Percentiles rank a stretch among this genome's conserved stretches.
Conservation (phyloP, 495 filamentous ascomycete genomes). For the Cenococcum geophilum region DNA sequence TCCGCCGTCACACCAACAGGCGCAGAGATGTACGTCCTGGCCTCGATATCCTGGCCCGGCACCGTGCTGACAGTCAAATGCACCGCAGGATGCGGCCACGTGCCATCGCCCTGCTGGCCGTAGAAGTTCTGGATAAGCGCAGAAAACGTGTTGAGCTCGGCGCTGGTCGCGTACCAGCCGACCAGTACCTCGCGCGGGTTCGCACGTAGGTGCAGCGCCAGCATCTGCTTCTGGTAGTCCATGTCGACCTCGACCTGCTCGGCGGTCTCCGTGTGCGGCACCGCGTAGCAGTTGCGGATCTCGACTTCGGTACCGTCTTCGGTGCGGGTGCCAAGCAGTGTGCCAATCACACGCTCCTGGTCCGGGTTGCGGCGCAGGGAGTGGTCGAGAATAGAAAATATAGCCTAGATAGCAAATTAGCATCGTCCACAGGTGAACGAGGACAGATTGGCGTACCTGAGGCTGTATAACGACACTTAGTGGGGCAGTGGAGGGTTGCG, state of each 20-base stretch:
- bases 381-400: conserved; percentile 97
- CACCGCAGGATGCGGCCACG: conserved; percentile 90
- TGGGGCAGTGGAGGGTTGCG: conserved; percentile 77
- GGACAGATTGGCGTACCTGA: conserved; percentile 57
- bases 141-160: conserved; percentile 93
- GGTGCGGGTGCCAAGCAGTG: conserved; percentile 80
- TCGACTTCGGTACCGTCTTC: conserved; percentile 96
- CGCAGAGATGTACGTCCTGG: conserved; percentile 85
- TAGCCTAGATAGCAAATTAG: conserved; percentile 53
- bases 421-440: not conserved
- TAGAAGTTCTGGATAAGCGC: conserved; percentile 99
- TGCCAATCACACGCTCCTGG: conserved; percentile 92
- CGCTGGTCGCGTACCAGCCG: conserved; percentile 95
- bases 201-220: conserved; percentile 84
- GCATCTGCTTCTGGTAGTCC: conserved; percentile 99
- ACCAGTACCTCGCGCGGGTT: conserved; percentile 90
- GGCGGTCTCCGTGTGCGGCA: conserved; percentile 94
- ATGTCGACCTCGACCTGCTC: conserved; percentile 99
- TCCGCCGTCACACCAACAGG: conserved; percentile 93
- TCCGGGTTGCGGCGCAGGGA: conserved; percentile 82
- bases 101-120: conserved; percentile 90
- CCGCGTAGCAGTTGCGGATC: conserved; percentile 91
- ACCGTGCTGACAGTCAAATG: conserved; percentile 91
- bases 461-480: conserved; percentile 90
- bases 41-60: conserved; percentile 75